These are phyloP conservation scores for Arthrobotrys musiformis DNA, from an alignment of 2,329 filamentous ascomycete species.

Conservation along the genomic window DNA sequence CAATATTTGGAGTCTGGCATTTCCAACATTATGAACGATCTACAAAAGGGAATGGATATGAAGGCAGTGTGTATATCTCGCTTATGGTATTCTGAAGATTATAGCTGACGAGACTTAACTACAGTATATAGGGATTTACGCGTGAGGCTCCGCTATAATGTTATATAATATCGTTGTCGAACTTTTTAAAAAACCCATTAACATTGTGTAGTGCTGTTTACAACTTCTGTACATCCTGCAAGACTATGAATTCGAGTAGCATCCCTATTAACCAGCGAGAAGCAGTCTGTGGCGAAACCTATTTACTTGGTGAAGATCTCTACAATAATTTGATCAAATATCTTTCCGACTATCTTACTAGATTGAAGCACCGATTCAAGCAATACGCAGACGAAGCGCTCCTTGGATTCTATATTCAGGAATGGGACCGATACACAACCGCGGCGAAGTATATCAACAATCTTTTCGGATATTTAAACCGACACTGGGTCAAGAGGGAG, in stretches of 20 bases:
- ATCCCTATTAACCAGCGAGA: constrained; percentile 65
- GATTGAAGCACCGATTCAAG: constrained; percentile 72
- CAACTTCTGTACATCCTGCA: constrained; percentile 99
- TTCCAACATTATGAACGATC: constrained; percentile 89
- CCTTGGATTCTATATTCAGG: constrained; percentile 90
- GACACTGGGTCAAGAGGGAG: constrained; percentile 98
- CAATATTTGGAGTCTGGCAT: constrained; percentile 87
- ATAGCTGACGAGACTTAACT: constrained; percentile 17
- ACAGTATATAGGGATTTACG: constrained; percentile 97
- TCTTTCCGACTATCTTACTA: constrained; percentile 78
- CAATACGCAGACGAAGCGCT: constrained; percentile 89
- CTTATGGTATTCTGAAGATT: constrained; percentile 10
- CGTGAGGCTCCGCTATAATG: constrained; percentile 66
- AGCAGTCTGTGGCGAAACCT: constrained; percentile 79
- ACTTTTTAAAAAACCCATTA: too few species aligned
- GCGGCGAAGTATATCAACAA: constrained; percentile 98
- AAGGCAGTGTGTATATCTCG: constrained; percentile 71
- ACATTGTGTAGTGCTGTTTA: constrained; percentile 78
- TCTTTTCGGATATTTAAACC: constrained; percentile 92
- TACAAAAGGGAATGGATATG: constrained; percentile 94
- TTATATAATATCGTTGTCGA: neutral
- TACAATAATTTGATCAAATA: constrained; percentile 92
- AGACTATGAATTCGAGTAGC: constrained; percentile 75
- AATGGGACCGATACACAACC: constrained; percentile 95
- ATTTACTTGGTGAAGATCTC: constrained; percentile 93